Percentiles rank a stretch among this genome's conserved stretches.
Evolutionary conservation across 2,329 filamentous ascomycete genomes (phyloP).

Genomic region (Xylaria multiplex): DNA sequence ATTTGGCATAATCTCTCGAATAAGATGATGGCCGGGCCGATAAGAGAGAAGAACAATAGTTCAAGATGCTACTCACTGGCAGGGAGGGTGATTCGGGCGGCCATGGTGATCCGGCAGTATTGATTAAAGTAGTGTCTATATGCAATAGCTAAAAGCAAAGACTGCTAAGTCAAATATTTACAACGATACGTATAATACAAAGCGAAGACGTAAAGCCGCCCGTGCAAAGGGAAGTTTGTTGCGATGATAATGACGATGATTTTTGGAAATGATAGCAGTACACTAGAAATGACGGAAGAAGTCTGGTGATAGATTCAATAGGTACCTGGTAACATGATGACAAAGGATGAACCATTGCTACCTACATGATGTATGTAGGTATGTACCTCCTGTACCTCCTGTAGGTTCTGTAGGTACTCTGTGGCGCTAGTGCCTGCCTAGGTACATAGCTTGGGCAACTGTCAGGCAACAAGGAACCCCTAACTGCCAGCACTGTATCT

Average conservation of each 20-base stretch:
- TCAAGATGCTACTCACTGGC: conserved; percentile 33
- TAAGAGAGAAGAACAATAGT: neutral
- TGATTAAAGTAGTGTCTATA: neutral
- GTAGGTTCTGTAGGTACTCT: neutral
- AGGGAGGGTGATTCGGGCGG: conserved; percentile 46
- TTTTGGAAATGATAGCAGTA: conserved; percentile 2
- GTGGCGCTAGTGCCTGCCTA: neutral
- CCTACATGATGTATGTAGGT: too few species aligned
- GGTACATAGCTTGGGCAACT: too few species aligned
- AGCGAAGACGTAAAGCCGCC: conserved; percentile 3
- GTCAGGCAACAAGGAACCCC: neutral
- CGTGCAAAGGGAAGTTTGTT: conserved; percentile 13
- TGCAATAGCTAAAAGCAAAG: conserved; percentile 9
- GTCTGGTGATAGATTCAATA: conserved; percentile 1
- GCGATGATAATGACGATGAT: neutral
- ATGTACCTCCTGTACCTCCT: too few species aligned
- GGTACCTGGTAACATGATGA: conserved; percentile 3
- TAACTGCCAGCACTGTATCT: too few species aligned
- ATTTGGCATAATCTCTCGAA: neutral
- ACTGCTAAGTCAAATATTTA: neutral
- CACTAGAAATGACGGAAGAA: neutral
- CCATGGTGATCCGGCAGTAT: conserved; percentile 39
- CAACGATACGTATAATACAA: conserved; percentile 18
- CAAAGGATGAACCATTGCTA: conserved; percentile 1
- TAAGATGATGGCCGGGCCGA: neutral